Evolutionary conservation across 2,329 filamentous ascomycete genomes (phyloP), one percentile per base, ranked within the genome.

Genomic region (Pestalotiopsis sp.): DNA sequence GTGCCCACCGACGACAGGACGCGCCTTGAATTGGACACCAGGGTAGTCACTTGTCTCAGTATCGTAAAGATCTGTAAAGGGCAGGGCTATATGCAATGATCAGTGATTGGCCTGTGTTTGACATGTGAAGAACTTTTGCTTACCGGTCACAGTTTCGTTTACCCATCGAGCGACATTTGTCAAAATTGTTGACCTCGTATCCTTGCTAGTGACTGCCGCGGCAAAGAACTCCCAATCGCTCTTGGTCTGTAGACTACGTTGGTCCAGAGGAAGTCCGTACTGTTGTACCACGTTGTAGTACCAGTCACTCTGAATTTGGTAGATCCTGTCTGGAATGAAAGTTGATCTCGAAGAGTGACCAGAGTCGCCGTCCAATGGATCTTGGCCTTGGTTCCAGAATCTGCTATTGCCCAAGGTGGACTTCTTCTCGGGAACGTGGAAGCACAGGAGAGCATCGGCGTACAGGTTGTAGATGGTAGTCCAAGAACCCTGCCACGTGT

Each of bases 181-280:
- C 44, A 96, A 81, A 64, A 97, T 94, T 76, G 92, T 88, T 2
- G 85, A 84, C 66, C 93, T 86, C 1, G 92, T 91, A 68, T 85
- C 81, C 76, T 87, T 86, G 72, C 89, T 89, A 3, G 92, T 88
- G 4, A 97, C 91, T 1, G 93, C 92, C 60, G 94, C 93, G 0
- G 93, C 92, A 78, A 96, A 94, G 77, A 97, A 94, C 73, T 96
- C 91, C 94, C 94, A 97, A 80, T 97, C 94, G 38, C 91, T 94
- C 81, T 97, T 97, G 40, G 93, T 91, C 78, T 96, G 96, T 3
- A 95, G 79, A 78, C 96, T 93, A 57, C 94, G 88, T 72, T 88
- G 92, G 79, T 97, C 94, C 7, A 97, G 86, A 0, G 94, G 93
- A 3, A 97, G 81, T 1, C 94, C 94, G 78, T 95, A 97, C 73